Evolutionary conservation across 139 green algal species (phyloP).

Genomic region (Auxenochlorella pyrenoidosa): DNA sequence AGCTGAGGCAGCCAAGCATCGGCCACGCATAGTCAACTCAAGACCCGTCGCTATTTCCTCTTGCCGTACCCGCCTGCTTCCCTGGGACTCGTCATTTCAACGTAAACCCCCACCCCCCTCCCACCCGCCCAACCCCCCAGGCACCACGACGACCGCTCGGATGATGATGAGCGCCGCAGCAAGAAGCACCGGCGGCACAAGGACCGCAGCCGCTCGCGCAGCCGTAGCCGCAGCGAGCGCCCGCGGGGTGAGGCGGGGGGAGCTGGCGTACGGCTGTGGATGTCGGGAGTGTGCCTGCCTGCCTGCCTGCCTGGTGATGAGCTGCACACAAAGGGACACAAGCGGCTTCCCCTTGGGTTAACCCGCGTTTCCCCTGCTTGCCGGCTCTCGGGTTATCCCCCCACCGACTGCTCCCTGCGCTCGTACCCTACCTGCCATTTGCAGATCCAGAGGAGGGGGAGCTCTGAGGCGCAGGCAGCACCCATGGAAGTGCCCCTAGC

Average conservation of each 20-base stretch:
- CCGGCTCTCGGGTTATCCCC: background rate
- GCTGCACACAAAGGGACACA: too few species aligned
- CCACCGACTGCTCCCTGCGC: background rate
- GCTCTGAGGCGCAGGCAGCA: background rate
- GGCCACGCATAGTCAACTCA: too few species aligned
- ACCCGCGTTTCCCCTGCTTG: too few species aligned
- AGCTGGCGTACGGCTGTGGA: background rate
- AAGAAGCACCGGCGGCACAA: conserved; percentile 28
- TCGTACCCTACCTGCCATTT: background rate
- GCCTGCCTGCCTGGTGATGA: too few species aligned
- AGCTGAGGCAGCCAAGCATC: too few species aligned
- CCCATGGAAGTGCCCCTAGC: too few species aligned
- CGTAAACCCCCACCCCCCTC: background rate
- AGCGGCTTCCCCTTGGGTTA: background rate
- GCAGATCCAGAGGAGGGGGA: conserved; percentile 28
- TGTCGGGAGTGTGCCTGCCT: background rate
- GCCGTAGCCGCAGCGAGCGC: background rate
- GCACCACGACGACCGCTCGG: background rate
- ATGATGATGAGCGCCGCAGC: conserved; percentile 26
- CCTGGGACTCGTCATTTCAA: too few species aligned
- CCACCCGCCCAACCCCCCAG: background rate
- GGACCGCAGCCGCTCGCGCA: background rate
- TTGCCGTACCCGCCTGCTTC: too few species aligned
- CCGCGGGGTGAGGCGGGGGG: background rate
- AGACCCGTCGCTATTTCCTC: too few species aligned